Base-by-base conservation (phyloP, 1,284 basidiomycete species). In the Kalmanozyma brasiliensis region DNA sequence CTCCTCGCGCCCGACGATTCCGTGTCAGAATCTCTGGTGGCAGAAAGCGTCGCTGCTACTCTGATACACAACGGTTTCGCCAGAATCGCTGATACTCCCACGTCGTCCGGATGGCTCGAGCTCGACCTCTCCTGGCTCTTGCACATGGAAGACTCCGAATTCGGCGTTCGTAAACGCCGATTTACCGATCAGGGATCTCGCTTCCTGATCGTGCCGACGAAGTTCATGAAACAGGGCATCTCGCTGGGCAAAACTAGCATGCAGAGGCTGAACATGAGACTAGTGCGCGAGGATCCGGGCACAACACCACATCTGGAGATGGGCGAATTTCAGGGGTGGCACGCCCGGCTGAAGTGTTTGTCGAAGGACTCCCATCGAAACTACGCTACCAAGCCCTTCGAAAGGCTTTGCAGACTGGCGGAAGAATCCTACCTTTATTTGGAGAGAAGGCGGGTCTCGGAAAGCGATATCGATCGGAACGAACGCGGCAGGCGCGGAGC, bases 191-290 rank as follows among this genome's bases (percentile, higher is more conserved):
- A n/a, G n/a, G n/a, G n/a, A n/a, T 51, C 40, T 40, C 14, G 8
- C 0, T 62, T 62, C 24, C 26, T 62, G 0, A 37, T 62, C 14
- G 46, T 62, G 16, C 59, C 59, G 3, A 26, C 6, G 5, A 3
- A 6, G 0, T 23, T 36, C 24, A 55, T 62, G 59, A 24, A 14
- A 0, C 32, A 37, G 8, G 59, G 59, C 0, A 36, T 62, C 9
- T 8, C 7, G 10, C 29, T 62, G 0, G 52, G 49, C 23, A 35
- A 20, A 10, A 23, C 20, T 0, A 42, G 47, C 8, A 22, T 46
- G 0, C 2, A 26, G 1, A 16, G 29, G 20, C 33, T 46, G n/a
- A 23, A 41, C 1, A 36, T 62, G 1, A 1, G 14, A 4, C 0
- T 62, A 1, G 23, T 47, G 2, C 49, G 38, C 10, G 30, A 11